Conservation (phyloP, 2,329 filamentous ascomycete genomes). For the Colletotrichum sp. region DNA sequence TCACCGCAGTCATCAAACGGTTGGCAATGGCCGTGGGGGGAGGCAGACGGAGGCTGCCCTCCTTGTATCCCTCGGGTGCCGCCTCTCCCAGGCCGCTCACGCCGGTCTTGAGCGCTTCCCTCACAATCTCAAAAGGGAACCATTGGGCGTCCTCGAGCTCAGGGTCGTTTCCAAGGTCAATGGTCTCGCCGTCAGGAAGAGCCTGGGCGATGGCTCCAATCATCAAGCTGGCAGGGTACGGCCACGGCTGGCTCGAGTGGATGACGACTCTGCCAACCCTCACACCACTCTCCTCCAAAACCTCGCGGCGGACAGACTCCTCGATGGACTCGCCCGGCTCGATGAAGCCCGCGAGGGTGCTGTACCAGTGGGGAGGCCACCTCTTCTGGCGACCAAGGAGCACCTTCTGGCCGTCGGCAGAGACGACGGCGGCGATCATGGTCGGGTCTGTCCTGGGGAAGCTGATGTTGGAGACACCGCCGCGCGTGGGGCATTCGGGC, state of each 20-base stretch:
- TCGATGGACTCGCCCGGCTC: conserved; percentile 87
- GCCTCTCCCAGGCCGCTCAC: conserved; percentile 70
- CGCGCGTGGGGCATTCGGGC: conserved; percentile 78
- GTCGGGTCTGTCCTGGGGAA: conserved; percentile 95
- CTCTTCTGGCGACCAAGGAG: conserved; percentile 85
- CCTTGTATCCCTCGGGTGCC: conserved; percentile 70
- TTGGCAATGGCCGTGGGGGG: conserved; percentile 91
- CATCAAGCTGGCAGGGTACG: conserved; percentile 85
- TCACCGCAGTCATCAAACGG: conserved; percentile 81
- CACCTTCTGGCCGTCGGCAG: conserved; percentile 75
- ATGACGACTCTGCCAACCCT: conserved; percentile 78
- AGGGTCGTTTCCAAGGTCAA: conserved; percentile 85
- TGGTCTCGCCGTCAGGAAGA: conserved; percentile 75
- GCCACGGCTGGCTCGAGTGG: conserved; percentile 87
- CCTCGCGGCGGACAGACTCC: conserved; percentile 81
- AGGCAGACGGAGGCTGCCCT: conserved; percentile 80
- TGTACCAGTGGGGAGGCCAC: conserved; percentile 87
- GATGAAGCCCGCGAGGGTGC: conserved; percentile 85
- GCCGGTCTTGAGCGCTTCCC: conserved; percentile 72
- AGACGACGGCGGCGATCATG: conserved; percentile 93
- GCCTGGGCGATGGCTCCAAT: conserved; percentile 89
- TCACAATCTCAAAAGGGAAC: conserved; percentile 83
- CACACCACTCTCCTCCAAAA: conserved; percentile 87
- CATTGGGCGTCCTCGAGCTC: conserved; percentile 91
- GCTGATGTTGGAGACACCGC: conserved; percentile 85